These are phyloP conservation scores for Jamesozyma lodderae DNA, from an alignment of 805 yeast genomes.

Conservation along the genomic window DNA sequence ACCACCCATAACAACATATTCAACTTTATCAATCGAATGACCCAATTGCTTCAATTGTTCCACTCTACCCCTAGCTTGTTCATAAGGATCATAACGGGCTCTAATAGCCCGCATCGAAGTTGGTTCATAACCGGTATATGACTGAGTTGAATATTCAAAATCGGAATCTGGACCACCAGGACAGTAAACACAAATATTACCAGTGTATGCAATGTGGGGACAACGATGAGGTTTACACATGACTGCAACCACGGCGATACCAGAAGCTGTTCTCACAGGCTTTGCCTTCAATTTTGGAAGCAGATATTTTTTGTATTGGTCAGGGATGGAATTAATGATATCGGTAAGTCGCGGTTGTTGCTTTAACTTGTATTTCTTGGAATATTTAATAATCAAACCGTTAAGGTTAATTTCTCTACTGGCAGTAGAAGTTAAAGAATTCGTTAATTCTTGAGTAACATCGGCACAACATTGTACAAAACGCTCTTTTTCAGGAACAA, in stretches of 20 bases:
- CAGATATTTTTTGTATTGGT: conserved; percentile 83
- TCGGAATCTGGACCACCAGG: conserved; percentile 99
- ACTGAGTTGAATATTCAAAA: conserved; percentile 95
- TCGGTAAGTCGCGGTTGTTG: conserved; percentile 93
- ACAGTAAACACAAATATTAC: conserved; percentile 95
- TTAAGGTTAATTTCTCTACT: conserved; percentile 59
- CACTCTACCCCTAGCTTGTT: conserved; percentile 94
- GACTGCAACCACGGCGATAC: conserved; percentile 98
- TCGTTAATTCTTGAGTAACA: conserved; percentile 75
- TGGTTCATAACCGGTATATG: conserved; percentile 97
- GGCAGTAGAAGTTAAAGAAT: conserved; percentile 54
- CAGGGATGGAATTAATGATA: conserved; percentile 90
- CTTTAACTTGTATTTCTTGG: conserved; percentile 84
- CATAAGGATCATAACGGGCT: conserved; percentile 96
- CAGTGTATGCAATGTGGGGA: conserved; percentile 98
- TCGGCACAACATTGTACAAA: conserved; percentile 90
- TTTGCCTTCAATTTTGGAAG: conserved; percentile 95
- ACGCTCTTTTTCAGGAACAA: conserved; percentile 87
- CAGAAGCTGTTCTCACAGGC: conserved; percentile 96
- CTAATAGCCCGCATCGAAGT: conserved; percentile 99
- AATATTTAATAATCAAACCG: conserved; percentile 74
- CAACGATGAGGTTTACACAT: conserved; percentile 99
- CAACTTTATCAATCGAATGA: conserved; percentile 94
- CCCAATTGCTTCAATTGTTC: conserved; percentile 94
- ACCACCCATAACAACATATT: conserved; percentile 97